phyloP scores from a whole-genome alignment of 805 yeast species.

The Myxozyma lipomycoides region DNA sequence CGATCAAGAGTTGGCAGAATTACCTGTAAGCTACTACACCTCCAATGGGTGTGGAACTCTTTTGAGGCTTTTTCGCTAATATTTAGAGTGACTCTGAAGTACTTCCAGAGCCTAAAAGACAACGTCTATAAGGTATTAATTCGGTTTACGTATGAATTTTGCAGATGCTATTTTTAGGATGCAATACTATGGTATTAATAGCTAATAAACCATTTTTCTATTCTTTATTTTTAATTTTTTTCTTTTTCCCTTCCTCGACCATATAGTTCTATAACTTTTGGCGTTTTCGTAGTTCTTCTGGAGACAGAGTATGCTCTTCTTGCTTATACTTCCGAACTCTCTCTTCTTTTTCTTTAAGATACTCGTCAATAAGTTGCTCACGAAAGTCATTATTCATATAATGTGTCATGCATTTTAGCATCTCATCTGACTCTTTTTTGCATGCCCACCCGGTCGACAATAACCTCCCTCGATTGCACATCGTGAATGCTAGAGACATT shows the following conservation, averaged over 20 bases:
- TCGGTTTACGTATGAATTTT: no score
- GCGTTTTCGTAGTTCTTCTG: background rate
- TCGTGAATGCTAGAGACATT: conserved; percentile 46
- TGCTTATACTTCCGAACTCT: conserved; percentile 29
- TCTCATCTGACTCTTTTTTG: conserved; percentile 51
- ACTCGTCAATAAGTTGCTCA: conserved; percentile 64
- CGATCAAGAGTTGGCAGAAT: conserved; percentile 45
- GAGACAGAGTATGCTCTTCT: background rate
- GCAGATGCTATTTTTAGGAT: no score
- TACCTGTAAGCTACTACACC: conserved; percentile 2
- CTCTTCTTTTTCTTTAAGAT: conserved; percentile 55
- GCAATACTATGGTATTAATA: no score
- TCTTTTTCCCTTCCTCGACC: background rate
- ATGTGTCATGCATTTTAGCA: conserved; percentile 59
- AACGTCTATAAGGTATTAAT: no score
- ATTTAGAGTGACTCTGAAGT: background rate
- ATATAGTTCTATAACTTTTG: background rate
- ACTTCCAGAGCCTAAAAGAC: background rate
- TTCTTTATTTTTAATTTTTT: no score
- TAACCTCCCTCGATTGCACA: conserved; percentile 62
- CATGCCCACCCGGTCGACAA: conserved; percentile 66
- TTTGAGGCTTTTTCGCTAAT: no score
- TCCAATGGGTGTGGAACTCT: background rate
- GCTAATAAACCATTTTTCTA: no score
- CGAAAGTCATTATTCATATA: conserved; percentile 53